A percentile compares a stretch with the other conserved stretches of the same genome.
Conservation (phyloP, 108 stramenopile genomes). For the Nitzschia palea region DNA sequence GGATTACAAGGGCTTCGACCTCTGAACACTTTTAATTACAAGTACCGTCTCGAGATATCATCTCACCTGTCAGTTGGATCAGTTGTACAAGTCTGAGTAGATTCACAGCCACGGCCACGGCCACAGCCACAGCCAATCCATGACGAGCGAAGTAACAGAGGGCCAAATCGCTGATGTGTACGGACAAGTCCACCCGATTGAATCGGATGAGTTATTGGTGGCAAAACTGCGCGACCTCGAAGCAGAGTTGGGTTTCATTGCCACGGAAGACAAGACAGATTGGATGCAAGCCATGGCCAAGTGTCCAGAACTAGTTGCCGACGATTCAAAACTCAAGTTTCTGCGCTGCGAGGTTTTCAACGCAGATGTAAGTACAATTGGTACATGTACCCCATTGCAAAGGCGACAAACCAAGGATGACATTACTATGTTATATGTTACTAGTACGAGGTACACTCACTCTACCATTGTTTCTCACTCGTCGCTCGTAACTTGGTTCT, state of each 20-base stretch:
- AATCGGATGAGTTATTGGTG: conserved; percentile 48
- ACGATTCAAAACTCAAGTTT: conserved; percentile 57
- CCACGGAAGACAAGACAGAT: conserved; percentile 24
- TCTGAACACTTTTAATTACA: no score
- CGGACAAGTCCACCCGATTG: conserved; percentile 51
- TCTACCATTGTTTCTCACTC: no score
- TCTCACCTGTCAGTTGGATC: no score
- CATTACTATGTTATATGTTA: no score
- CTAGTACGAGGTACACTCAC: no score
- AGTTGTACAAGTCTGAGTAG: no score
- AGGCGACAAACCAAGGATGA: no score
- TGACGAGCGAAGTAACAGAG: conserved; percentile 11
- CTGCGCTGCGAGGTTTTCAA: conserved; percentile 67
- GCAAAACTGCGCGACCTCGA: conserved; percentile 30
- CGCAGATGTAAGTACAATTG: conserved; percentile 37
- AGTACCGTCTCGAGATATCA: no score
- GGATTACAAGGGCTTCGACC: no score
- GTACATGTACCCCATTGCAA: background rate
- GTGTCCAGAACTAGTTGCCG: conserved; percentile 43
- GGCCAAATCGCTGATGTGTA: conserved; percentile 30
- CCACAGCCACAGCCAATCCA: no score
- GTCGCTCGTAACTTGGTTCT: background rate
- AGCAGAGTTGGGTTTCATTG: conserved; percentile 26
- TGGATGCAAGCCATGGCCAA: conserved; percentile 40
- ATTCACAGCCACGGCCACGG: no score